phyloP scores from a whole-genome alignment of 192 early-diverging fungal genomes.

The Phlyctochytrium bullatum region DNA sequence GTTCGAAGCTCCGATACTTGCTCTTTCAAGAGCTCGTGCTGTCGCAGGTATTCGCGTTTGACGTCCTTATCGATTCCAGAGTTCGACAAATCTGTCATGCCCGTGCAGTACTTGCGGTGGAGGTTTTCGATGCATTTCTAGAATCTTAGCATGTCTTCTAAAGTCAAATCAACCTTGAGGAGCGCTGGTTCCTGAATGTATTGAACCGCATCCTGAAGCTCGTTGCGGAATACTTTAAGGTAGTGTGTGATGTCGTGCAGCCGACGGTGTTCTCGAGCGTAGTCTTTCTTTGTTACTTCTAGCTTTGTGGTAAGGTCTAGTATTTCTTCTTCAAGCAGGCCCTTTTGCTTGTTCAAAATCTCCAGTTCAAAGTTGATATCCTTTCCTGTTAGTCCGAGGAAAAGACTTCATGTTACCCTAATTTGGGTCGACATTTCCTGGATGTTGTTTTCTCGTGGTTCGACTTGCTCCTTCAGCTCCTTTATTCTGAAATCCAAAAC shows the following conservation, averaged over 20 bases:
- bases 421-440: conserved; percentile 51
- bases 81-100: conserved; percentile 1
- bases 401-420: conserved; percentile 9
- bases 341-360: conserved; percentile 31
- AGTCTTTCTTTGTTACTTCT: conserved; percentile 19
- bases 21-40: conserved; percentile 35
- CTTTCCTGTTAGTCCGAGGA: conserved; percentile 4
- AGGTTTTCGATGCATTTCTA: conserved; percentile 33
- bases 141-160: neutral
- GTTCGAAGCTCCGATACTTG: conserved; percentile 25
- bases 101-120: conserved; percentile 23
- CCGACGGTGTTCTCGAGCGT: conserved; percentile 26
- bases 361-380: conserved; percentile 50
- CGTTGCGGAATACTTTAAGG: conserved; percentile 32
- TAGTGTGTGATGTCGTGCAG: conserved; percentile 30
- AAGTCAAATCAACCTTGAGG: conserved; percentile 18
- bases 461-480: conserved; percentile 57
- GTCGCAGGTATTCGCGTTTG: conserved; percentile 30
- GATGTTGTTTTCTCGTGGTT: conserved; percentile 55
- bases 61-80: conserved; percentile 40
- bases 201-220: conserved; percentile 36
- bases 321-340: conserved; percentile 24
- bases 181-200: conserved; percentile 49
- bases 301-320: conserved; percentile 25
- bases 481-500: conserved; percentile 58